Evolutionary conservation across 2,329 filamentous ascomycete genomes (phyloP).

Genomic region (Alternaria consortialis): DNA sequence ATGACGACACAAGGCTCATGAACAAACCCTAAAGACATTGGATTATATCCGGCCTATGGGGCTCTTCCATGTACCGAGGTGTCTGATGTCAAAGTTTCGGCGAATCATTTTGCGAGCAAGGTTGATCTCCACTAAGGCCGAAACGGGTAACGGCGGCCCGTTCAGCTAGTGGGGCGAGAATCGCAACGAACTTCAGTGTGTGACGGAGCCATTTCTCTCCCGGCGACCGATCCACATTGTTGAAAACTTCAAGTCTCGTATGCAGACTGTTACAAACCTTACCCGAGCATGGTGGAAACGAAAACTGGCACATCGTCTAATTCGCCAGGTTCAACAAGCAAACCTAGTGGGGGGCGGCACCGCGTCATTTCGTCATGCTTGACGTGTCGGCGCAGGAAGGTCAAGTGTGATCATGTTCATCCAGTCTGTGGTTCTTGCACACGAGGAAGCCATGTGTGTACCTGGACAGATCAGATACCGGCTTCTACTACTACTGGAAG

Average conservation of each 20-base stretch:
- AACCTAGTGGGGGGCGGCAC: conserved; percentile 43
- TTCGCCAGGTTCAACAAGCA: conserved; percentile 35
- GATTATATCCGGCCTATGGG: not conserved
- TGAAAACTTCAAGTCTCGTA: conserved; percentile 19
- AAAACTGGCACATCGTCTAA: conserved; percentile 32
- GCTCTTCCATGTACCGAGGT: not conserved
- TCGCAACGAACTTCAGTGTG: conserved; percentile 4
- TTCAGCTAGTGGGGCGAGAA: conserved; percentile 17
- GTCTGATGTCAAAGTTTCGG: not conserved
- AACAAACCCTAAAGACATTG: not conserved
- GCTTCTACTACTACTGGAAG: conserved; percentile 29
- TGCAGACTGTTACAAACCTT: conserved; percentile 13
- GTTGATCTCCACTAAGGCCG: conserved; percentile 10
- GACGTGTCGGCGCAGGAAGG: conserved; percentile 51
- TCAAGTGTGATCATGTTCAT: conserved; percentile 51
- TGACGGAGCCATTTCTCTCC: conserved; percentile 19
- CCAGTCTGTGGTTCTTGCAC: conserved; percentile 51
- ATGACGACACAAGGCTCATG: not conserved
- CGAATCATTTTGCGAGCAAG: not conserved
- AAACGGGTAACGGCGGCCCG: conserved; percentile 11
- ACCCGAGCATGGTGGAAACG: conserved; percentile 37
- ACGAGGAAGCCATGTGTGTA: conserved; percentile 49
- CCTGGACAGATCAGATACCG: conserved; percentile 45
- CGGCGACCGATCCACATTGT: conserved; percentile 24
- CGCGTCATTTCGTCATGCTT: conserved; percentile 51